phyloP scores from a whole-genome alignment of 352 stramenopile genomes.

The Aphanomyces stellatus region DNA sequence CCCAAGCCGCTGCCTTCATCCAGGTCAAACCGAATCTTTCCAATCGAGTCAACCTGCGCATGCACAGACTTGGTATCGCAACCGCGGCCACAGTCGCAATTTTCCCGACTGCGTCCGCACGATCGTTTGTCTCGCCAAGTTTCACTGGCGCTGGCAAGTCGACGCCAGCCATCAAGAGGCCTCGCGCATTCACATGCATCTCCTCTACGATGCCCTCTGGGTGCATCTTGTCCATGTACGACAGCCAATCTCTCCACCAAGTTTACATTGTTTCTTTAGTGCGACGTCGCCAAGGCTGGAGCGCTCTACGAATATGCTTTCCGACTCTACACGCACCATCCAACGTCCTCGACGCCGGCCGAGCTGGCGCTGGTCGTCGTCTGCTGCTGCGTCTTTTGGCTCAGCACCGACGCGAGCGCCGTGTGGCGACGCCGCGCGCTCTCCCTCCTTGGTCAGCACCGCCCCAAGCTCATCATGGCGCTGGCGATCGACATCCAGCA shows the following conservation, averaged over 20 bases:
- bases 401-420: not conserved
- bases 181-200: no score
- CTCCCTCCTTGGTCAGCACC: not conserved
- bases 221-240: not conserved
- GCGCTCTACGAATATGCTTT: not conserved
- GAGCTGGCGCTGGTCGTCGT: not conserved
- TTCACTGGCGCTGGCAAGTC: not conserved
- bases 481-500: not conserved
- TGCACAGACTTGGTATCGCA: not conserved
- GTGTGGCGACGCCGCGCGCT: not conserved
- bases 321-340: not conserved
- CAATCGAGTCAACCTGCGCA: no score
- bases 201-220: not conserved
- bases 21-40: no score
- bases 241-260: no score
- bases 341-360: no score
- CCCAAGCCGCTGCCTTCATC: not conserved
- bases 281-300: not conserved
- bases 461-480: not conserved
- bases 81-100: not conserved
- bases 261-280: no score
- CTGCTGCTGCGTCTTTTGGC: conserved; percentile 3
- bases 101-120: not conserved
- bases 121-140: not conserved
- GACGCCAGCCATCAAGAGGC: not conserved